Evolutionary conservation across 164 flowering plant genomes (phyloP), one percentile per base, ranked within the genome.

Genomic region (Sextonia rubra): DNA sequence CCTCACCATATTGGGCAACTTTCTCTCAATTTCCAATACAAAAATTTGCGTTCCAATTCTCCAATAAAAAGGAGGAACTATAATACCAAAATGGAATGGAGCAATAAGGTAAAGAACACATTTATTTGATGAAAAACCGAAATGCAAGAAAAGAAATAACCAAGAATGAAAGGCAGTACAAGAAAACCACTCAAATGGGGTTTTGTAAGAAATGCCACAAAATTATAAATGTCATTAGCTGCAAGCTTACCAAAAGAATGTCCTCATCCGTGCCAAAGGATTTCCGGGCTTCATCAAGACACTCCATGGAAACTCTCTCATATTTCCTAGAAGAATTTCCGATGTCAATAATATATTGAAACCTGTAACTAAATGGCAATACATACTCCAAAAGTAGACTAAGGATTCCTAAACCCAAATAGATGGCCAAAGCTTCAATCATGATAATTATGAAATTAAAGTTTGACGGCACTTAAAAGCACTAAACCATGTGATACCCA

Each of bases 261-360:
- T 96, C 99, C 75, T 96, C 99, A 75, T 93, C 99, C 0, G 99
- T 96, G 27, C 99, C 99, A 82, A 89, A 96, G 20, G 95, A 86
- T 83, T 91, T 91, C 26, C 97, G 97, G n/a, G 99, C 97, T 74
- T 87, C 89, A 68, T 91, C 90, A 23, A 93, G 80, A 78, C 90
- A 85, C 73, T 80, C 80, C 72, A 91, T 81, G 47, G 95, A 79
- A 37, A 96, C 71, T 77, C 83, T 86, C 75, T 78, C 87, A 65
- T 71, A 76, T 72, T 86, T 85, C 88, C 99, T 93, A 86, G 80
- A 83, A 49, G n/a, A 75, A 74, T 55, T 58, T 56, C 47, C 32
- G 12, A 32, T 4, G 23, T 17, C 20, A 37, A 66, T 15, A 23
- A 18, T n/a, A 26, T 32, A 15, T 18, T 25, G 44, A 26, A 9